These are phyloP conservation scores for Eucalyptus regnans DNA, from an alignment of 345 rosid genomes.

Conservation along the genomic window DNA sequence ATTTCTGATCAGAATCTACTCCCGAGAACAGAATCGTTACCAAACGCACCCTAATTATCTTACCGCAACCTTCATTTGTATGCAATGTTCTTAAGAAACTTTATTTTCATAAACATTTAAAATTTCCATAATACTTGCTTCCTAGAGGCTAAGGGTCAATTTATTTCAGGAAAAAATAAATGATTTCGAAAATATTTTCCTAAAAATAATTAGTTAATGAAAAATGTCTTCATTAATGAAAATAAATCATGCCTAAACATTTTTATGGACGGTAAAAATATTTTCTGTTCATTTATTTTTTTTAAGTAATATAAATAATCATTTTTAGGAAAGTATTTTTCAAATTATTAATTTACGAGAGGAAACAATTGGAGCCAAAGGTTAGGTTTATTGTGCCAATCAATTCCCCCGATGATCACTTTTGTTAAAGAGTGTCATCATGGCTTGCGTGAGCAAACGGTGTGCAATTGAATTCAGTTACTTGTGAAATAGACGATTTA, in stretches of 20 bases:
- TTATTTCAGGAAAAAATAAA: fast-evolving
- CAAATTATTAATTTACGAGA: background rate
- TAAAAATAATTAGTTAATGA: background rate
- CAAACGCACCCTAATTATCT: background rate
- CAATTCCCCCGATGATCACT: background rate
- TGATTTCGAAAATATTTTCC: background rate
- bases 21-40: too few relatives aligned
- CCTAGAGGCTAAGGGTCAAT: background rate
- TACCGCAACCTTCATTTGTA: background rate
- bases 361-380: background rate
- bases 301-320: background rate
- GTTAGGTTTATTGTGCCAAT: background rate
- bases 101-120: background rate
- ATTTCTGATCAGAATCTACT: too few relatives aligned
- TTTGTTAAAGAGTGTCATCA: background rate
- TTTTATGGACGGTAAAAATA: background rate
- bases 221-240: background rate
- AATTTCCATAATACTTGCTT: background rate
- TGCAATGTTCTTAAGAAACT: background rate
- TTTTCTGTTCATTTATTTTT: background rate
- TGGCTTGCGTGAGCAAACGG: background rate
- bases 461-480: background rate
- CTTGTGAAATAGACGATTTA: background rate
- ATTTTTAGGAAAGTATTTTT: background rate
- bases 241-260: background rate